Conservation (phyloP, 2,329 filamentous ascomycete genomes). For the Penicillium sp. region DNA sequence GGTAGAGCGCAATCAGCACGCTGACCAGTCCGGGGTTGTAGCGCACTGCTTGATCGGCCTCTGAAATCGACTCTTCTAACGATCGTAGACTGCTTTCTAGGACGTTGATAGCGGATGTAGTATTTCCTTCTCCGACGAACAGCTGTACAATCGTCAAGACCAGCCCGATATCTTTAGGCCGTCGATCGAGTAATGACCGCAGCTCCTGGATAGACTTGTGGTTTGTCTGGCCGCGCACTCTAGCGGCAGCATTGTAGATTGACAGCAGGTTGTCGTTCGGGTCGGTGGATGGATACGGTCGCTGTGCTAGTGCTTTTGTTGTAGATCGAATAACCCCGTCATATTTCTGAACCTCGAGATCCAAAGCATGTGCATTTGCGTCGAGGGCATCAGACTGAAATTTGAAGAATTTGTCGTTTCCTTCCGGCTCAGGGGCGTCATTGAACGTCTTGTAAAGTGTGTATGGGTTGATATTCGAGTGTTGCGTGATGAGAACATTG, state of each 20-base stretch:
- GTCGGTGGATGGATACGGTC: slow-evolving; percentile 47
- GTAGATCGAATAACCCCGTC: slow-evolving; percentile 57
- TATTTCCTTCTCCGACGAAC: slow-evolving; percentile 68
- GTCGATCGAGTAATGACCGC: slow-evolving; percentile 64
- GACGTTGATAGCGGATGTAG: slow-evolving; percentile 67
- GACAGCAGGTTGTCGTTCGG: slow-evolving; percentile 54
- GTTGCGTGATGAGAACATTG: slow-evolving; percentile 51
- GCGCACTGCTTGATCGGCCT: slow-evolving; percentile 63
- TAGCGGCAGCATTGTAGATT: slow-evolving; percentile 70
- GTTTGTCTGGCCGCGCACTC: slow-evolving; percentile 55
- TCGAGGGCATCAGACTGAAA: slow-evolving; percentile 54
- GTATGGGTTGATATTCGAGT: slow-evolving; percentile 52
- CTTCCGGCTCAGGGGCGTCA: slow-evolving; percentile 41
- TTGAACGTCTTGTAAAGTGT: slow-evolving; percentile 55
- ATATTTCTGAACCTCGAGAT: slow-evolving; percentile 59
- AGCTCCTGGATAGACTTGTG: slow-evolving; percentile 68
- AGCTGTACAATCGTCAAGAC: slow-evolving; percentile 77
- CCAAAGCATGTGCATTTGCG: slow-evolving; percentile 54
- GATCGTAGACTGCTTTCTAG: slow-evolving; percentile 71
- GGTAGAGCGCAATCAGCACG: slow-evolving; percentile 73
- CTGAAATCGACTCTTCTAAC: slow-evolving; percentile 60
- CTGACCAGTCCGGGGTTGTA: slow-evolving; percentile 83
- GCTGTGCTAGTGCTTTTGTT: slow-evolving; percentile 45
- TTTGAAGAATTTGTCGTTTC: slow-evolving; percentile 55
- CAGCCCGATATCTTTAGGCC: slow-evolving; percentile 76